These are phyloP conservation scores for Diaporthe citrichinensis DNA, from an alignment of 2,329 filamentous ascomycete genomes.

Conservation along the genomic window DNA sequence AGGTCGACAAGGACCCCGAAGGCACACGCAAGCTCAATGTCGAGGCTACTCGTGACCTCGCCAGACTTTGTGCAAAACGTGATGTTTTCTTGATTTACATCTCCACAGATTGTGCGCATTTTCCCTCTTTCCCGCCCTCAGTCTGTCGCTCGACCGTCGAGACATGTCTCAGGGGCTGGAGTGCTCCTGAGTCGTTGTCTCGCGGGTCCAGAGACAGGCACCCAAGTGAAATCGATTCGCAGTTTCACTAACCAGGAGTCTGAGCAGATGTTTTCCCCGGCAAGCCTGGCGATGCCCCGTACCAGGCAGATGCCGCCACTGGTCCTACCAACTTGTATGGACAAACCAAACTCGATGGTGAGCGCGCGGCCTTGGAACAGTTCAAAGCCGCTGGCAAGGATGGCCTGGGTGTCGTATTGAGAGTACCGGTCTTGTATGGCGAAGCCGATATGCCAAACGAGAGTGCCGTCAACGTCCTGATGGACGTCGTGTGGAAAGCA, in stretches of 20 bases:
- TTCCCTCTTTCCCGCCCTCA: neutral
- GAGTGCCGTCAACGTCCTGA: slow-evolving; percentile 85
- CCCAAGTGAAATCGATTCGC: neutral
- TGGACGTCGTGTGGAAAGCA: slow-evolving; percentile 82
- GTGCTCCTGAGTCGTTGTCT: slow-evolving; percentile 15
- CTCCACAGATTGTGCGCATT: slow-evolving; percentile 75
- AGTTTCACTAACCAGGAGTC: neutral
- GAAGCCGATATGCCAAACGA: slow-evolving; percentile 78
- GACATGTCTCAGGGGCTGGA: slow-evolving; percentile 28
- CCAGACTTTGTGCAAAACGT: slow-evolving; percentile 73
- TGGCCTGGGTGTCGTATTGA: slow-evolving; percentile 77
- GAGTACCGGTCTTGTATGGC: slow-evolving; percentile 89
- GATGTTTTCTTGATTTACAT: slow-evolving; percentile 80
- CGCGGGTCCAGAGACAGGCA: neutral
- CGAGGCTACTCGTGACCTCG: slow-evolving; percentile 76
- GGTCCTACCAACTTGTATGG: slow-evolving; percentile 83
- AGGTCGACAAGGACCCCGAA: slow-evolving; percentile 84
- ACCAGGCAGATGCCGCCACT: slow-evolving; percentile 74
- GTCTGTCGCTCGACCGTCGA: neutral
- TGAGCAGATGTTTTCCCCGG: slow-evolving; percentile 77
- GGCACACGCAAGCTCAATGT: slow-evolving; percentile 83
- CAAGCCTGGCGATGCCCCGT: slow-evolving; percentile 84
- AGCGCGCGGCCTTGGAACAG: slow-evolving; percentile 75
- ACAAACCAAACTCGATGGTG: slow-evolving; percentile 73
- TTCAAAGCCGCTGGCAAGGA: slow-evolving; percentile 63